Evolutionary conservation across 176 grass and related monocot genomes (phyloP), one percentile per base, ranked within the genome.

Genomic region (Aechmea fasciata): DNA sequence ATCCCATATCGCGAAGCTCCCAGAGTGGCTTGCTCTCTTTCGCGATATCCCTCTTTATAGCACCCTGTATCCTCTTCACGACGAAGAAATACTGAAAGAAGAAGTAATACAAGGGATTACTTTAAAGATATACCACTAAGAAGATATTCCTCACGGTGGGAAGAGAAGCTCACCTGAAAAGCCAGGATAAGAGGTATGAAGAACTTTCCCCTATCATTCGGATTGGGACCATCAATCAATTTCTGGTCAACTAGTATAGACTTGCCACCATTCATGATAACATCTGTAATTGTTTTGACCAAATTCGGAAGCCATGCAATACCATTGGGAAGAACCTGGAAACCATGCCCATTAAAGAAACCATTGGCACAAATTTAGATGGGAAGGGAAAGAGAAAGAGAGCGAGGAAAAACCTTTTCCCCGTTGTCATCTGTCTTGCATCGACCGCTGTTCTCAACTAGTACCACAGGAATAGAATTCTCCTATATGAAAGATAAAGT

Each of bases 361-460:
- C 47, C 2, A 51, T 23, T 12, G 20, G 24, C 25, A 48, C 24
- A 14, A 4, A 19, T 9, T 50, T 3, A 66, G 13, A 48, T 2
- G 14, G 20, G 10, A 64, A 29, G 48, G 11, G 11, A 64, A 50
- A 12, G 25, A 11, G 17, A 50, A 28, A 57, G 10, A 2, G 59
- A 20, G 26, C 13, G 1, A 4, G 5, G 1, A 50, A 13, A 50
- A 15, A 69, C 75, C 75, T 77, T 77, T 77, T 77, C 75, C 2
- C 75, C 75, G 3, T n/a, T 50, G 18, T 59, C 52, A 18, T 77
- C 69, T 14, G 65, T 69, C 41, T 61, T 59, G 66, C 75, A 69
- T 61, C 75, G 48, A 12, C 65, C 65, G 62, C 65, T 77, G 29
- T 77, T 77, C 53, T 77, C 75, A 49, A 75, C 73, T 50, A 75